Evolutionary conservation across 495 filamentous ascomycete species (phyloP), one percentile per base, ranked within the genome.

Genomic region (Penicillium herquei): DNA sequence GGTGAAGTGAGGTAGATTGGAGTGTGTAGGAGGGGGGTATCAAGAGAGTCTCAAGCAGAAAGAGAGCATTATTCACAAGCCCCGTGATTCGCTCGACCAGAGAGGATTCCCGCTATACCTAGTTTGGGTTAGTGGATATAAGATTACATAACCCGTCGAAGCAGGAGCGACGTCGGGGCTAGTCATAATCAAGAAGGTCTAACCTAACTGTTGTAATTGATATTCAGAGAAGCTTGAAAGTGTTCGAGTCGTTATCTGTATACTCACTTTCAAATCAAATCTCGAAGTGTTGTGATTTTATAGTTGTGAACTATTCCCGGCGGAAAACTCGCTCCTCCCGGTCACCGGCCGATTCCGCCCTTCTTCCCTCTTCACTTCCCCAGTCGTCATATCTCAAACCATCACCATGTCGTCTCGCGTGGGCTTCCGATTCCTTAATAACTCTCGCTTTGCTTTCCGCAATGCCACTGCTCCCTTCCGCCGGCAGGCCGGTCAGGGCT

Each of bases 371-470:
- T 51, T 59, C 54, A 52, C 45, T 50, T 41, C 50, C 26, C 40
- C 43, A 58, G 50, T 51, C 59, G 62, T 43, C 58, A 63, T 52
- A 51, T 39, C 56, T 54, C 54, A 49, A 53, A 55, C 54, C 57
- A 54, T 61, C 57, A 77, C 62, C 64, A 76, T 74, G 65, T 74
- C 76, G 49, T 78, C 78, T 58, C 75, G 77, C 32, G 62, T 75
- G 54, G 78, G 78, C 35, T 70, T 81, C 54, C 76, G 79, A 41
- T 75, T 81, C 57, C 65, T 81, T 55, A 73, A 78, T 55, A 76
- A 74, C 64, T 60, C 74, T 57, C 70, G 81, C 66, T 77, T 83
- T 64, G 74, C 84, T 54, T 79, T 81, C 71, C 72, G 71, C 65
- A 74, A 71, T 65, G 71, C 68, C 55, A 65, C 75, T 61, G 62